phyloP scores from a whole-genome alignment of 2,329 filamentous ascomycete species.

The Ceratocystis ficicola region DNA sequence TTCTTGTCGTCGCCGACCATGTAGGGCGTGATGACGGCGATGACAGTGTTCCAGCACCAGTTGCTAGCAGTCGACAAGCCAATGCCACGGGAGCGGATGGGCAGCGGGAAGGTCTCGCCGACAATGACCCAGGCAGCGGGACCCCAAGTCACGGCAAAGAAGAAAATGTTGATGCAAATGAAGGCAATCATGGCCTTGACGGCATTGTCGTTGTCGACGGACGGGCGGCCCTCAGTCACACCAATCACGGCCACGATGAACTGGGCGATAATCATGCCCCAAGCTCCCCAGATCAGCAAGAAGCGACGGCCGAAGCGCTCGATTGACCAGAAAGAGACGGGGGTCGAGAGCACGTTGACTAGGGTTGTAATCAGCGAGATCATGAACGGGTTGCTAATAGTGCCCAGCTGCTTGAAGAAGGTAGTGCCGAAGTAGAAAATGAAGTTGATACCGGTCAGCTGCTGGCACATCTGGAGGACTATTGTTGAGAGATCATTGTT shows the following conservation, averaged over 20 bases:
- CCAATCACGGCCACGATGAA: conserved; percentile 74
- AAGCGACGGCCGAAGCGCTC: conserved; percentile 70
- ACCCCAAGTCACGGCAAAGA: conserved; percentile 82
- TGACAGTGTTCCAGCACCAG: conserved; percentile 79
- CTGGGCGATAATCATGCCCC: conserved; percentile 76
- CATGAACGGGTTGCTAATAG: conserved; percentile 66
- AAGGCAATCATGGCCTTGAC: conserved; percentile 67
- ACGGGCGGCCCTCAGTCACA: conserved; percentile 46
- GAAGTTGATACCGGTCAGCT: conserved; percentile 77
- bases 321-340: conserved; percentile 75
- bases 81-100: conserved; percentile 78
- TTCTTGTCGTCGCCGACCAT: conserved; percentile 45
- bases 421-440: conserved; percentile 80
- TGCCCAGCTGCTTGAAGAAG: conserved; percentile 68
- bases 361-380: conserved; percentile 77
- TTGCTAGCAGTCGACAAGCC: conserved; percentile 78
- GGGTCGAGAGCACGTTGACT: conserved; percentile 77
- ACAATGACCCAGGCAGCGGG: conserved; percentile 72
- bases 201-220: conserved; percentile 43
- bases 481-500: conserved; percentile 25
- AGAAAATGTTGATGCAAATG: conserved; percentile 87
- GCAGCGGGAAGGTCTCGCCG: conserved; percentile 81
- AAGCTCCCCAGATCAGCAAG: conserved; percentile 65
- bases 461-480: conserved; percentile 46
- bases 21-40: conserved; percentile 60